Base-by-base conservation (phyloP, 257 asterid species). In the Leonotis leonurus region DNA sequence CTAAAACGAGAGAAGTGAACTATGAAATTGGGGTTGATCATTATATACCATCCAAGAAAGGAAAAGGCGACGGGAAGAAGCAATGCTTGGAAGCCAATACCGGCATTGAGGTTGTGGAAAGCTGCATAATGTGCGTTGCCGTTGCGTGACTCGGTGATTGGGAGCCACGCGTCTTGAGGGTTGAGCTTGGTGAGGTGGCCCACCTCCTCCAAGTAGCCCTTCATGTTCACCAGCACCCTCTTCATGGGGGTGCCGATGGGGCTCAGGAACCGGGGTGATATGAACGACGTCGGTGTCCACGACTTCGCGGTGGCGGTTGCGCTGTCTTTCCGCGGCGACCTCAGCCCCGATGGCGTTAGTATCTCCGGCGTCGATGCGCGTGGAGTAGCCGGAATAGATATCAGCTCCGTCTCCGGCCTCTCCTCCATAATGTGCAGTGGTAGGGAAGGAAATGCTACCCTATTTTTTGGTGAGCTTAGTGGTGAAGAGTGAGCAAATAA, bases 121-220 rank as follows among this genome's bases (percentile, higher is more conserved):
- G 99, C 96, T 10, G 99, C 91, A 55, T 93, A 93, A 68, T 93
- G 94, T 10, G 99, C 86, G 64, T 93, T 89, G 46, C 99, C 99
- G 59, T 93, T 93, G 24, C 99, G 85, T 9, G 99, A 93, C 24
- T 93, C 99, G 4, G 99, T 93, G 26, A 93, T 89, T 3, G 99
- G 99, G 64, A 93, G 96, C 99, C 99, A 93, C 43, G 99, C 97
- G 65, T 93, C 99, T 52, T 93, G 97, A 0, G 99, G 99, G 57
- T 93, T 93, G 2, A 93, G 89, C 80, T 93, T 93, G 1, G 99
- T 93, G 66, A 93, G 74, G 36, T 93, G 99, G 3, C 99, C 99
- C 30, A 93, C 88, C 56, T 93, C 99, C 73, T 93, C 99, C 70
- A 93, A 71, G 24, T 93, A 93, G 0, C 96, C 88, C 62, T 93